A percentile compares a stretch with the other conserved stretches of the same genome.
Conservation (phyloP, 1,284 basidiomycete genomes). For the Xerocomus nothofagi region DNA sequence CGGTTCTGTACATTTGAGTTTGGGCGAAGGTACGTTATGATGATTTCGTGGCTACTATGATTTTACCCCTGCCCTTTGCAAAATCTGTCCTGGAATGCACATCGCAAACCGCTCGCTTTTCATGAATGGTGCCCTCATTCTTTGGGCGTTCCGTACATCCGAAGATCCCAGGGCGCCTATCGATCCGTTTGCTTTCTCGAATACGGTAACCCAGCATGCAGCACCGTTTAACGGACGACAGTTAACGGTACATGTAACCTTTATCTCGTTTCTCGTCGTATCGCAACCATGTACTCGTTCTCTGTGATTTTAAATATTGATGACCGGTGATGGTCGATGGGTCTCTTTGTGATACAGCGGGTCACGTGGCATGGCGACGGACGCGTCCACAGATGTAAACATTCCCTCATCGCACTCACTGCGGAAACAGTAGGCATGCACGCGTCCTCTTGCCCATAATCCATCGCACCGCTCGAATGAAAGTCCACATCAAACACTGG, state of each 20-base stretch:
- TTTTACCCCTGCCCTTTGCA: background rate
- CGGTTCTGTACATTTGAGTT: slow-evolving; percentile 12
- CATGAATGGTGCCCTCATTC: background rate
- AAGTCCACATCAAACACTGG: slow-evolving; percentile 78
- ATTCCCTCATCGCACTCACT: background rate
- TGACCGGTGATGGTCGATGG: background rate
- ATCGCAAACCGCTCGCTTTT: slow-evolving; percentile 10
- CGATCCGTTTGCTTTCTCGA: slow-evolving; percentile 5
- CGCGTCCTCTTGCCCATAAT: background rate
- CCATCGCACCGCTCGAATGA: slow-evolving; percentile 52
- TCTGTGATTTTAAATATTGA: background rate
- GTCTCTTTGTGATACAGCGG: background rate
- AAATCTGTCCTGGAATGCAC: slow-evolving; percentile 4
- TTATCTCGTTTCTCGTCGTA: background rate
- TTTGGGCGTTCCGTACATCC: slow-evolving; percentile 8
- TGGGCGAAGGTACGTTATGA: slow-evolving; percentile 5
- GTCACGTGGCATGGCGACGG: slow-evolving; percentile 3
- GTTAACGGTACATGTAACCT: background rate
- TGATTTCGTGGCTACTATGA: background rate
- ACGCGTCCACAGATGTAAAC: slow-evolving; percentile 17
- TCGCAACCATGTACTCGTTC: background rate
- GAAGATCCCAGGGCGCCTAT: slow-evolving; percentile 3
- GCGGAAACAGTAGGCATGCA: background rate
- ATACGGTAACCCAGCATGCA: slow-evolving; percentile 1
- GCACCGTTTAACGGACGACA: slow-evolving; percentile 1